Evolutionary conservation across 768 basidiomycete genomes (phyloP), one percentile per base, ranked within the genome.

Genomic region (Lepiota subincarnata): DNA sequence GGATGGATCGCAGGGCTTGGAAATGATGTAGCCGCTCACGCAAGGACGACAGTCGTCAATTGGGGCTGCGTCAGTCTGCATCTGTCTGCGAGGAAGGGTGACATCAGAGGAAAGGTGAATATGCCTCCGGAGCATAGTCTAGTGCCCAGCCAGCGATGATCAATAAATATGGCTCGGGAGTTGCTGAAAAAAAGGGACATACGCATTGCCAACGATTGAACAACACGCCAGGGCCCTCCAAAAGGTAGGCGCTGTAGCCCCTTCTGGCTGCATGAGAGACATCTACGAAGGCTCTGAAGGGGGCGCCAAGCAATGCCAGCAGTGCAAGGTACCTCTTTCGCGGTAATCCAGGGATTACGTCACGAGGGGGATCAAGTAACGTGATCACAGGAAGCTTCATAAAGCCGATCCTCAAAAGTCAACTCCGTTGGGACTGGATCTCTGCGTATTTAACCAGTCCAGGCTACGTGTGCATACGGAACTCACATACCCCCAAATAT

Each of bases 91-190:
- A 91, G 64, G 1, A 76, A 71, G 6, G 89, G 84, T 1, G 89
- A 82, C 37, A 91, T 69, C 4, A 92, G 72, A 16, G 90, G 87
- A 62, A 92, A 90, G 42, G 79, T 84, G 70, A 89, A 89, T 55
- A 92, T 78, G 28, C 84, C 87, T n/a, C 88, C 89, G 0, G 87
- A 86, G 57, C 77, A 84, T 56, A 90, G 66, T n/a, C 89, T 90
- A 54, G 26, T 31, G 31, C 31, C 31, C 31, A 31, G 49, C n/a
- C 31, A 28, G 16, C 53, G 50, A 38, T 14, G 22, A 20, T 31
- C 44, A 38, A 41, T 18, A 24, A 11, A 12, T 22, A 11, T 39
- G 45, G 55, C 3, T 16, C 35, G 46, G 46, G 26, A 48, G 34
- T 28, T 52, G 16, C 48, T 24, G 34, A 43, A 36, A 43, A 36